phyloP scores from a whole-genome alignment of 1,139 yeast species.

The Debaryomycetaceae sp. region DNA sequence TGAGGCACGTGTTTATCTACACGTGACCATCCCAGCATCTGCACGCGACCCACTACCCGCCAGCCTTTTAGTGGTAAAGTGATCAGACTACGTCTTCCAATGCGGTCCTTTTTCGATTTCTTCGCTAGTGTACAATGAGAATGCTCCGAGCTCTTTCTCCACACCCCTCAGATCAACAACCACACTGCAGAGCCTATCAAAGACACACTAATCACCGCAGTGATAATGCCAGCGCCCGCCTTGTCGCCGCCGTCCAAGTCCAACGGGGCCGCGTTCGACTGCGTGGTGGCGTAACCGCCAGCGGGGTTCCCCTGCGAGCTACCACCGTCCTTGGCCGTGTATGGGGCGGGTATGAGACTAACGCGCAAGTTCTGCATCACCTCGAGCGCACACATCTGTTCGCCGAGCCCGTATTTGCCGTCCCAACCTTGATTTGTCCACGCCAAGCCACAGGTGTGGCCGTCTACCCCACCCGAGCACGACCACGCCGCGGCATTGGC shows the following conservation, averaged over 20 bases:
- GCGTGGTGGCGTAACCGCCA: slow-evolving; percentile 50
- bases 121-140: too few species aligned
- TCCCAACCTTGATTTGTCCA: slow-evolving; percentile 78
- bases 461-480: slow-evolving; percentile 84
- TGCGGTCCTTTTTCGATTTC: too few species aligned
- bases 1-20: neutral
- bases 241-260: slow-evolving; percentile 56
- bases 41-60: too few species aligned
- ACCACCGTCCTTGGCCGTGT: slow-evolving; percentile 57
- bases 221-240: slow-evolving; percentile 88
- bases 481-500: slow-evolving; percentile 79
- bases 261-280: slow-evolving; percentile 40
- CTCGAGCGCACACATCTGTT: slow-evolving; percentile 86
- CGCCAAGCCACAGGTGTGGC: slow-evolving; percentile 83
- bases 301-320: slow-evolving; percentile 54
- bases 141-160: neutral
- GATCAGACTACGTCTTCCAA: too few species aligned
- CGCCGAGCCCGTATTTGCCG: slow-evolving; percentile 82
- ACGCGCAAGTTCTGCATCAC: slow-evolving; percentile 63
- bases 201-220: slow-evolving; percentile 66
- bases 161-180: slow-evolving; percentile 47
- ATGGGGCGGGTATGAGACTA: slow-evolving; percentile 51
- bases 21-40: neutral
- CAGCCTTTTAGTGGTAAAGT: too few species aligned
- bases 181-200: slow-evolving; percentile 67